phyloP scores from a whole-genome alignment of 371 early-diverging fungal species.

The Mortierella sp. region DNA sequence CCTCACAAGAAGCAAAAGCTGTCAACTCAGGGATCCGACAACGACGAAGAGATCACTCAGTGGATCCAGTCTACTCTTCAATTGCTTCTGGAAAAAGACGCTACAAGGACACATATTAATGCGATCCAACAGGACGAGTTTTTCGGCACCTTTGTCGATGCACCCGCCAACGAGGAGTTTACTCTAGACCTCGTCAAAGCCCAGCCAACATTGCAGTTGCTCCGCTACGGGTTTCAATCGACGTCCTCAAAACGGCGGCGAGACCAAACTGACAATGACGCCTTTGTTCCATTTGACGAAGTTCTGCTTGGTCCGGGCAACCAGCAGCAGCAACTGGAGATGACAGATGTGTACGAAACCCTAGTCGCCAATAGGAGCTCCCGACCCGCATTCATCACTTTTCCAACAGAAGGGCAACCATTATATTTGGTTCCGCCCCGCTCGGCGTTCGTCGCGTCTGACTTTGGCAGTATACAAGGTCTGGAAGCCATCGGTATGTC shows the following conservation, averaged over 20 bases:
- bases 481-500: constrained; percentile 32
- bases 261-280: background rate
- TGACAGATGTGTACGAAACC: constrained; percentile 41
- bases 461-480: constrained; percentile 38
- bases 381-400: constrained; percentile 10
- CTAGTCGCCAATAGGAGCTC: constrained; percentile 16
- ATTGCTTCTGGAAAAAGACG: background rate
- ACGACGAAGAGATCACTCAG: constrained; percentile 1
- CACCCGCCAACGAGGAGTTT: constrained; percentile 26
- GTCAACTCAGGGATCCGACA: background rate
- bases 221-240: constrained; percentile 28
- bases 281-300: constrained; percentile 5
- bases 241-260: background rate
- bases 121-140: constrained; percentile 26
- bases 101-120: constrained; percentile 2
- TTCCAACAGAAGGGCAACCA: constrained; percentile 26
- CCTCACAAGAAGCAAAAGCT: constrained; percentile 23
- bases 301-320: background rate
- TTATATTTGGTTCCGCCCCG: constrained; percentile 42
- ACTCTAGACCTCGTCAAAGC: constrained; percentile 35
- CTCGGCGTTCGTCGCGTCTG: constrained; percentile 40
- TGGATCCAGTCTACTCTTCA: constrained; percentile 31
- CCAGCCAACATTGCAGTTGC: constrained; percentile 30
- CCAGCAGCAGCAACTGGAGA: constrained; percentile 22
- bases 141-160: constrained; percentile 31